Base-by-base conservation (phyloP, 306 rosid species). In the Medicago arabica region DNA sequence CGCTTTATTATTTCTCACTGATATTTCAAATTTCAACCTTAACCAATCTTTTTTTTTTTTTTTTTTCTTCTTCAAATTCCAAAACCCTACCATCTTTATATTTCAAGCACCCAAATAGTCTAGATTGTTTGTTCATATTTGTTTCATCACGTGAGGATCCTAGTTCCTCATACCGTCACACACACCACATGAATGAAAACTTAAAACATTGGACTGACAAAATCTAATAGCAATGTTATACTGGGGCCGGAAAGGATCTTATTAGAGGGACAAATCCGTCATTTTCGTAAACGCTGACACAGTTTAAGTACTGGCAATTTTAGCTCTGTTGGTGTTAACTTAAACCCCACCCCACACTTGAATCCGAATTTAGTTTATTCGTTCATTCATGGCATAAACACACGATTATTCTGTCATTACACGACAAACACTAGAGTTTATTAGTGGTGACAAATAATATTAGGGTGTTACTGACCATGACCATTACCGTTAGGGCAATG, bases 391-490 rank as follows among this genome's bases (percentile, higher is more conserved):
- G 58, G n/a, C 9, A 49, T 34, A 82, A 86, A 86, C 7, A 51
- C 79, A 85, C 77, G 82, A 85, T 83, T 82, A 85, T 85, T 53
- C 81, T 77, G 69, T 79, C 75, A 86, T 86, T 58, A 7, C 17
- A 62, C 9, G 77, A 68, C 59, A 21, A 55, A 59, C 13, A 72
- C 60, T 17, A 58, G 23, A 53, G 74, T 47, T 64, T 58, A 50
- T 34, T 16, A 49, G 3, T 7, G 1, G 19, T n/a, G 1, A n/a
- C n/a, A n/a, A n/a, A n/a, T n/a, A n/a, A n/a, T n/a, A n/a, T n/a
- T n/a, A n/a, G n/a, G n/a, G n/a, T n/a, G n/a, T n/a, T n/a, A n/a
- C n/a, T n/a, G n/a, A n/a, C n/a, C n/a, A n/a, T n/a, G n/a, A n/a
- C n/a, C n/a, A n/a, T n/a, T n/a, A n/a, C n/a, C n/a, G n/a, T n/a